Evolutionary conservation across 169 alveolate genomes (phyloP), one percentile per base, ranked within the genome.

Genomic region (Eimeria nieschulzi): DNA sequence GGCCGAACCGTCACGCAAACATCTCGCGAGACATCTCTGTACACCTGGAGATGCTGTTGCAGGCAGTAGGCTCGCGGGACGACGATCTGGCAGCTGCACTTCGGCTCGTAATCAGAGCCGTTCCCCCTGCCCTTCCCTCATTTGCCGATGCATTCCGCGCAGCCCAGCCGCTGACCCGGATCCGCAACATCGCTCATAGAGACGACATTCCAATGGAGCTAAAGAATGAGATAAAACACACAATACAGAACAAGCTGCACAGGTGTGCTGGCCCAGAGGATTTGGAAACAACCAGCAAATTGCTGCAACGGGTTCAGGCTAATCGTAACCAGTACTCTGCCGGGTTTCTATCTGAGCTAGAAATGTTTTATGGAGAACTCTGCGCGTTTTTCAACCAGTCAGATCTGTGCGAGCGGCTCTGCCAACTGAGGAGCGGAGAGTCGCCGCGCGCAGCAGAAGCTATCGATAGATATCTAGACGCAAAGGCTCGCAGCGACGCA

Each of bases 211-310:
- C 95, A 2, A 39, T 75, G 26, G 92, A 83, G 15, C 33, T 90
- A 10, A 79, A 80, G 59, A 80, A 78, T 2, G 84, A 72, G 55
- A 56, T 75, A 46, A 92, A 87, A 64, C 93, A 93, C 87, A 66
- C 86, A 33, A 91, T 93, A 2, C 95, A 93, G 83, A 93, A 93
- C 93, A 93, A 93, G 79, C 90, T 93, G 83, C 95, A 93, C 71
- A 91, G 95, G 26, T 93, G 94, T 59, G 95, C 94, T 0, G 95
- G 93, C 33, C 95, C 95, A n/a, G 95, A 87, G 19, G 92, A 87
- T 56, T 54, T 87, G 25, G 83, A 33, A 25, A 64, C 93, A 2
- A 55, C 93, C 21, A 68, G 54, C 80, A 39, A 63, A n/a, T 59
- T 88, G 25, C 80, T 88, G 66, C 83, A 76, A 12, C 80, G 93